Evolutionary conservation across 768 basidiomycete species (phyloP).

Genomic region (Lactarius hatsudake): DNA sequence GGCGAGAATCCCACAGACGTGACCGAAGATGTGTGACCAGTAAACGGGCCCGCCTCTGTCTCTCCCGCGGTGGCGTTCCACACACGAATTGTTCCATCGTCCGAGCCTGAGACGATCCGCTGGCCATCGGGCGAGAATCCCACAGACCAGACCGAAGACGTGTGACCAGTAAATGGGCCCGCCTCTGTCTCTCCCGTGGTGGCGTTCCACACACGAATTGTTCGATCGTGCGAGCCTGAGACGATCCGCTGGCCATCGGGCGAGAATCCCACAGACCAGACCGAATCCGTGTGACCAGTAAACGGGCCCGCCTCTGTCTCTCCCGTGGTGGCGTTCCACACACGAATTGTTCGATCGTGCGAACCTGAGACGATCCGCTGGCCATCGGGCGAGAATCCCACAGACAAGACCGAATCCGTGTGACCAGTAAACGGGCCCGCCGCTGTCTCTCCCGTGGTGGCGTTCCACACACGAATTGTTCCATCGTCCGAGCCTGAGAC

Average conservation of each 20-base stretch:
- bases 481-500: neutral
- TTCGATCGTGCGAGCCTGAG: neutral
- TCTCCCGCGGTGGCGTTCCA: neutral
- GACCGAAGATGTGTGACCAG: neutral
- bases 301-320: neutral
- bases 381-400: neutral
- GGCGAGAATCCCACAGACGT: neutral
- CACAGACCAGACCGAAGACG: neutral
- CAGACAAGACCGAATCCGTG: neutral
- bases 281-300: neutral
- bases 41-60: neutral
- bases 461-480: neutral
- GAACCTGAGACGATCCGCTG: neutral
- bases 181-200: neutral
- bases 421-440: neutral
- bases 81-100: neutral
- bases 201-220: neutral
- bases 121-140: neutral
- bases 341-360: neutral
- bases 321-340: neutral
- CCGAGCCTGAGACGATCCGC: neutral
- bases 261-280: neutral
- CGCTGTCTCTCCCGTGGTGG: neutral
- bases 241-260: neutral
- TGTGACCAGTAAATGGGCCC: neutral